phyloP scores from a whole-genome alignment of 257 asterid species.

The Capsicum baccatum region DNA sequence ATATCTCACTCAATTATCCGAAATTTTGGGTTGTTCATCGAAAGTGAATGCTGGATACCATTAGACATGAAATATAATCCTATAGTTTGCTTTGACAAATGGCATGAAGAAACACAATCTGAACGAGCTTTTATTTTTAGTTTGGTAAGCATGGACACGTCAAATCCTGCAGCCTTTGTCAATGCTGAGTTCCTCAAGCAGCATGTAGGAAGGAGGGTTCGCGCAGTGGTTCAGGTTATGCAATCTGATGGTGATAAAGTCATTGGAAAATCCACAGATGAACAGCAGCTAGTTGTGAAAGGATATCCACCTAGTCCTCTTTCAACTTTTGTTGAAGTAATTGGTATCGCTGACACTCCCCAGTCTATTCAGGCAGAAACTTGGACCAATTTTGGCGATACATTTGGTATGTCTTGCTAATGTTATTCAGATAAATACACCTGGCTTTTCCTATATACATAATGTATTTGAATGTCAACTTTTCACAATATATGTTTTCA shows the following conservation, averaged over 20 bases:
- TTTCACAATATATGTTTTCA: background rate
- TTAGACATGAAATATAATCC: background rate
- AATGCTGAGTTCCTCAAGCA: constrained; percentile 71
- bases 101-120: background rate
- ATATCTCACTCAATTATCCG: background rate
- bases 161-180: constrained; percentile 83
- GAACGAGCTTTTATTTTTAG: background rate
- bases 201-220: constrained; percentile 74
- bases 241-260: constrained; percentile 74
- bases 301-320: constrained; percentile 68
- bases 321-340: constrained; percentile 79
- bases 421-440: background rate
- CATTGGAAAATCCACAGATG: constrained; percentile 81
- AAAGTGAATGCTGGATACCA: background rate
- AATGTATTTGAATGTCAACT: background rate
- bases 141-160: constrained; percentile 64
- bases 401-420: constrained; percentile 52
- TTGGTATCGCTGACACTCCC: constrained; percentile 78
- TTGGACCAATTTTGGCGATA: constrained; percentile 87
- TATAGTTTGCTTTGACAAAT: background rate
- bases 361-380: constrained; percentile 75
- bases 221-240: constrained; percentile 76
- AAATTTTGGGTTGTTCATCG: background rate
- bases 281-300: constrained; percentile 65
- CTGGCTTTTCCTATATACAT: background rate